phyloP scores from a whole-genome alignment of 2,329 filamentous ascomycete species.

The Penicillium corylophilum region DNA sequence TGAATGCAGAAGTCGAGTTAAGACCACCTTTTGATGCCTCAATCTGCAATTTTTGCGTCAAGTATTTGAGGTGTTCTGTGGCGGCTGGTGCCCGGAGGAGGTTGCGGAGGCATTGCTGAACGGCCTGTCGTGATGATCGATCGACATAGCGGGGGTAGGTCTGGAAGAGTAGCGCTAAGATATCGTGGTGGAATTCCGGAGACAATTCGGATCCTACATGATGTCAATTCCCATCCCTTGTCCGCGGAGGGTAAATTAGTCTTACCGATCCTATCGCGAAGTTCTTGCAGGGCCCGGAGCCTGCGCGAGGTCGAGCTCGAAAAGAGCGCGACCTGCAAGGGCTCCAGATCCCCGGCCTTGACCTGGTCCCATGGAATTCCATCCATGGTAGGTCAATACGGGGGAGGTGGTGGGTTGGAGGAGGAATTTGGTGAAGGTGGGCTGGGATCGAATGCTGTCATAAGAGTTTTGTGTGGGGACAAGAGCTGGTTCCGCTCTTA shows the following conservation, averaged over 20 bases:
- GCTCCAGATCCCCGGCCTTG: slow-evolving; percentile 42
- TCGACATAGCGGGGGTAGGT: slow-evolving; percentile 88
- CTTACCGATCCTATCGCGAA: slow-evolving; percentile 47
- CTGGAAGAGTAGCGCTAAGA: slow-evolving; percentile 75
- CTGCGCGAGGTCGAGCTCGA: slow-evolving; percentile 45
- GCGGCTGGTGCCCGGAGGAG: slow-evolving; percentile 63
- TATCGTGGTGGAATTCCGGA: slow-evolving; percentile 34
- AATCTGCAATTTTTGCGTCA: slow-evolving; percentile 65
- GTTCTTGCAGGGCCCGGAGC: slow-evolving; percentile 42
- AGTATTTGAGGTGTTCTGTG: slow-evolving; percentile 47
- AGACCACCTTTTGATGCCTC: slow-evolving; percentile 77
- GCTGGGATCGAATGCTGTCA: slow-evolving; percentile 38
- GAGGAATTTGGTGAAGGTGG: slow-evolving; percentile 23
- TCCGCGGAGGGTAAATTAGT: slow-evolving; percentile 2
- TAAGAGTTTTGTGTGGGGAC: slow-evolving; percentile 42
- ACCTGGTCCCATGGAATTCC: slow-evolving; percentile 47
- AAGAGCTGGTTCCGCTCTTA: slow-evolving; percentile 23
- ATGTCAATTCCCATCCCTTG: slow-evolving; percentile 14
- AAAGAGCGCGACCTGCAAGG: slow-evolving; percentile 40
- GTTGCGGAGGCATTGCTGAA: slow-evolving; percentile 73
- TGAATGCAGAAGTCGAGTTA: slow-evolving; percentile 77
- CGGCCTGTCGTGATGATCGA: slow-evolving; percentile 76
- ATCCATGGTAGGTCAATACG: slow-evolving; percentile 41
- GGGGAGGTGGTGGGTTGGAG: slow-evolving; percentile 24
- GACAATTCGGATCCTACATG: slow-evolving; percentile 34